Percentiles rank a stretch among this genome's conserved stretches.
These are phyloP conservation scores for Platanthera zijinensis DNA, from an alignment of 106 monocot species.

Conservation along the genomic window DNA sequence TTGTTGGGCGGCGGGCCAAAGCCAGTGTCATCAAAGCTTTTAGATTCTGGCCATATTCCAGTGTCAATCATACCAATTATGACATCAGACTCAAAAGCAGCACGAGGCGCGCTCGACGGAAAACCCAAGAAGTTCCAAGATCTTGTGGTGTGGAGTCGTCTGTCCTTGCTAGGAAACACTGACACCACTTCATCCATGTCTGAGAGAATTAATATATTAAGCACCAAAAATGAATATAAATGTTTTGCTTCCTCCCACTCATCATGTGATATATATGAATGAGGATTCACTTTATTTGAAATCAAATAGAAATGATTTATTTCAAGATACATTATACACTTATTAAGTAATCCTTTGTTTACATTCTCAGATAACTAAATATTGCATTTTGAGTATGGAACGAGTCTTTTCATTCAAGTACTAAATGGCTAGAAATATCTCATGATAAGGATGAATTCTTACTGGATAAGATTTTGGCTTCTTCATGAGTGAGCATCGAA, in stretches of 20 bases:
- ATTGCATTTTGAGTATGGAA: too few species aligned
- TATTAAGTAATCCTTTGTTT: too few species aligned
- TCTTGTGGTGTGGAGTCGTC: constrained; percentile 19
- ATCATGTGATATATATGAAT: too few species aligned
- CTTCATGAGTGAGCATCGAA: constrained; percentile 12
- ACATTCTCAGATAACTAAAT: too few species aligned
- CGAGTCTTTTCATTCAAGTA: too few species aligned
- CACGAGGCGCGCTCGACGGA: background rate
- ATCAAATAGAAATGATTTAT: too few species aligned
- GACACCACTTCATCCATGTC: constrained; percentile 5
- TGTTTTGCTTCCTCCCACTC: too few species aligned
- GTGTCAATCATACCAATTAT: constrained; percentile 28
- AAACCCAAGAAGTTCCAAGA: constrained; percentile 34
- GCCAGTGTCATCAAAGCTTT: constrained; percentile 29
- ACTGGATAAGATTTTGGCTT: constrained; percentile 14
- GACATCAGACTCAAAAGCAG: constrained; percentile 15
- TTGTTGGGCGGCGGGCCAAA: constrained; percentile 23
- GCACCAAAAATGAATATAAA: background rate
- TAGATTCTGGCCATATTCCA: constrained; percentile 34
- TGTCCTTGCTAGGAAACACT: constrained; percentile 17
- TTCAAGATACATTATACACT: too few species aligned
- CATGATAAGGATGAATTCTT: background rate
- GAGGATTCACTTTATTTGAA: too few species aligned
- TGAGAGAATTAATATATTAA: background rate
- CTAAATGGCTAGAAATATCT: too few species aligned